Evolutionary conservation across 1,139 yeast genomes (phyloP), one percentile per base, ranked within the genome.

Genomic region (Lodderomyces orthopsilosis): DNA sequence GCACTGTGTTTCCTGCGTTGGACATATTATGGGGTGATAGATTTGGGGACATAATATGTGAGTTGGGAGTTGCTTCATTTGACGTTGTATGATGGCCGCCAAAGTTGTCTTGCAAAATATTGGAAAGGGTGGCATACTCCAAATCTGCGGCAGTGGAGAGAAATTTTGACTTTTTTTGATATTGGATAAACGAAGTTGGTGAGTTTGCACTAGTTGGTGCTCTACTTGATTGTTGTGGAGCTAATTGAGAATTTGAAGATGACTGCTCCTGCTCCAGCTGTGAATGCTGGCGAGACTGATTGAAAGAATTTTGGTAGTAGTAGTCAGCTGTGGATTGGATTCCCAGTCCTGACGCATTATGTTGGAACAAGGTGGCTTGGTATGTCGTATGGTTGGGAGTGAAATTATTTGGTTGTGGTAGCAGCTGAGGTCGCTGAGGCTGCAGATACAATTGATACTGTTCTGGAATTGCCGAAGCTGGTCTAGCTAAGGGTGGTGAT

Each of bases 61-160:
- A 67, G 41, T 54, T 63, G 5, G 77, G 77, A 0, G 78, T 69
- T 2, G 71, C 73, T 48, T 69, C 77, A 36, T 63, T 66, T 17
- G 74, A 65, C 1, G 74, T 66, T 9, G 63, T 51, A 35, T 57
- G 67, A 43, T 58, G 61, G 45, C 56, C 50, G 45, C 57, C 50
- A 44, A 67, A 59, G 46, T 75, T 81, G 48, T 80, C 83, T 42
- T 75, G 83, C 30, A 85, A 74, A 41, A 88, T 85, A 49, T 76
- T 81, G n/a, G 94, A 84, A 35, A 89, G 64, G 1, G 88, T 82
- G 4, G 88, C 75, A 56, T 88, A 87, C 55, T 89, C 96, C 49
- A 83, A 68, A 55, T 85, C 87, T 0, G 93, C 91, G 0, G 95
- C 93, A 13, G 82, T 69, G 1, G 94, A 84, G 48, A 85, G 65